Evolutionary conservation across 1,284 basidiomycete genomes (phyloP).

Genomic region (Cystobasidium sp.): DNA sequence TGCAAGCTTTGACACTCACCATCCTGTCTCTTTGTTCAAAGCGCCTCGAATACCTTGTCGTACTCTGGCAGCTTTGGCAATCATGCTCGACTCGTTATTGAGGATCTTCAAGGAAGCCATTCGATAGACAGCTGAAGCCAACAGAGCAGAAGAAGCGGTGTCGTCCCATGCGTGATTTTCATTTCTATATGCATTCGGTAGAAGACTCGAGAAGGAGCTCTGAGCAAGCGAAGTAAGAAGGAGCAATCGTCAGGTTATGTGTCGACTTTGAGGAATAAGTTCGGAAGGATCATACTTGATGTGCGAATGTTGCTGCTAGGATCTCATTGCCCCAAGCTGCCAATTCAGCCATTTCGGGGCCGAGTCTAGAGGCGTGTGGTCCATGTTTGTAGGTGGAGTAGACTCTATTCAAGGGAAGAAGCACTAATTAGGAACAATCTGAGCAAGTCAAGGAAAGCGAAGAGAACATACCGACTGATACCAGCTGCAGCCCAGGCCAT

Average conservation of each 20-base stretch:
- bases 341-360: constrained; percentile 66
- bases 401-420: too few species aligned
- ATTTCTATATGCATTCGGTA: constrained; percentile 39
- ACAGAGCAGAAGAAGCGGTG: constrained; percentile 71
- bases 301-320: constrained; percentile 69
- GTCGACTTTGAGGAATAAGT: constrained; percentile 31
- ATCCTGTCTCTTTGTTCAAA: constrained; percentile 54
- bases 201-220: constrained; percentile 41
- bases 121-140: constrained; percentile 77
- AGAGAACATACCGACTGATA: constrained; percentile 61
- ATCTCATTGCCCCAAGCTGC: constrained; percentile 73
- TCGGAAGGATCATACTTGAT: constrained; percentile 58
- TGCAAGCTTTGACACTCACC: too few species aligned
- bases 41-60: constrained; percentile 63
- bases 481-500: constrained; percentile 86
- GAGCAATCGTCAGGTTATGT: not conserved
- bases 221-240: not conserved
- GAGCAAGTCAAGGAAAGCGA: not conserved
- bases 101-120: constrained; percentile 64
- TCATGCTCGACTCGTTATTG: constrained; percentile 62
- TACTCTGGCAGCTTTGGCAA: constrained; percentile 62
- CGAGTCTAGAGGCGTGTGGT: constrained; percentile 61
- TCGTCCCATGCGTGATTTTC: constrained; percentile 68
- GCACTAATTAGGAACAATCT: too few species aligned
- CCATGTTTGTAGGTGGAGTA: constrained; percentile 73